Percentiles rank a stretch among this genome's conserved stretches.
These are phyloP conservation scores for Amphicarpaea edgeworthii DNA, from an alignment of 306 rosid species.

Conservation along the genomic window DNA sequence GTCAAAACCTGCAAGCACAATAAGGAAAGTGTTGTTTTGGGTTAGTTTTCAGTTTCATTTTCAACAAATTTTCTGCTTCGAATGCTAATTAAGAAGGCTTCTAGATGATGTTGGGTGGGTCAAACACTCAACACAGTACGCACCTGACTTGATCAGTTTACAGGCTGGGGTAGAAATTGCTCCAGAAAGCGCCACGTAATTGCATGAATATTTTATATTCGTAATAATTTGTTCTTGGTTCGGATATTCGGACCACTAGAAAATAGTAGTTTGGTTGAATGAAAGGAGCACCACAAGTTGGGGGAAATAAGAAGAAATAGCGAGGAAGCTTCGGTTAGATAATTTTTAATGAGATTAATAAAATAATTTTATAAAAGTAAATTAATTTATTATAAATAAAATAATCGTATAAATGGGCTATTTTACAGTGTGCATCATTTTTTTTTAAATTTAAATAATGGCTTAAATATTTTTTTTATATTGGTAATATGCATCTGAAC, in stretches of 20 bases:
- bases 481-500: no score
- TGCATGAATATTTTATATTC: not conserved
- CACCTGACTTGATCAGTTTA: not conserved
- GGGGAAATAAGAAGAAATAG: not conserved
- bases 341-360: no score
- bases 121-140: slow-evolving; percentile 16
- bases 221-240: not conserved
- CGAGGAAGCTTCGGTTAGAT: not conserved
- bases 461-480: no score
- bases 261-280: not conserved
- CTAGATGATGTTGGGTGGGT: not conserved
- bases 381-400: no score
- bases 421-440: no score
- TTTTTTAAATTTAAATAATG: no score
- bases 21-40: not conserved
- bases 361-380: no score
- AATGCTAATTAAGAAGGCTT: not conserved
- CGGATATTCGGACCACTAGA: not conserved
- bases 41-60: not conserved
- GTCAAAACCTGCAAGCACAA: slow-evolving; percentile 53
- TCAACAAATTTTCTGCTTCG: not conserved
- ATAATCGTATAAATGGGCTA: no score
- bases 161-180: not conserved
- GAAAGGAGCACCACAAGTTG: not conserved
- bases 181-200: not conserved